A percentile compares a stretch with the other conserved stretches of the same genome.
Conservation (phyloP, 1,139 yeast species). For the Suhomyces ambrosiae region DNA sequence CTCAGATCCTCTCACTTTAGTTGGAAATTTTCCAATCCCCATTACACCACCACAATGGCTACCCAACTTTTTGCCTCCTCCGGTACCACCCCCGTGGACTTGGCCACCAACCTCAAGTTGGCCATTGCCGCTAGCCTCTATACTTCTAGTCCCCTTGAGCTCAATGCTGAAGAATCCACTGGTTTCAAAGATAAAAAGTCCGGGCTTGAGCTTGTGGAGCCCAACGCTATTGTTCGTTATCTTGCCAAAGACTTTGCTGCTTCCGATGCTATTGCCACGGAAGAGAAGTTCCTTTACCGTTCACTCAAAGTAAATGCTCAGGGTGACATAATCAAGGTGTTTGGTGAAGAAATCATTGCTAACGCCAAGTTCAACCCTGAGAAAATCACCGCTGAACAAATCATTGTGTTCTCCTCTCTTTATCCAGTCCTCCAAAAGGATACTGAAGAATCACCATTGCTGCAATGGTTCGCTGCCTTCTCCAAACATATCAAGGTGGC, state of each 20-base stretch:
- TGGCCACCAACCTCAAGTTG: constrained; percentile 61
- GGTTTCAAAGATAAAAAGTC: constrained; percentile 38
- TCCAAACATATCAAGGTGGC: constrained; percentile 36
- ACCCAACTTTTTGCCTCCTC: constrained; percentile 17
- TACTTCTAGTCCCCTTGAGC: constrained; percentile 27
- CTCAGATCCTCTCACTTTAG: too few species aligned
- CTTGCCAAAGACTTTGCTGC: constrained; percentile 50
- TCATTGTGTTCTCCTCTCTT: constrained; percentile 47
- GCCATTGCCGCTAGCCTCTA: constrained; percentile 53
- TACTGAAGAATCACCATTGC: constrained; percentile 11
- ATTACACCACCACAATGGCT: constrained; percentile 2
- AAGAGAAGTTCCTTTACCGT: constrained; percentile 30
- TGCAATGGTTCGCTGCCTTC: constrained; percentile 48
- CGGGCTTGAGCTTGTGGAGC: constrained; percentile 62
- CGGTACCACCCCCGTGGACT: constrained; percentile 29
- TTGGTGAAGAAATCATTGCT: constrained; percentile 11
- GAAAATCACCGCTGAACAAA: constrained; percentile 41
- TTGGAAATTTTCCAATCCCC: too few species aligned
- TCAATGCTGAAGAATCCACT: constrained; percentile 38
- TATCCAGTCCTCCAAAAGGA: constrained; percentile 33
- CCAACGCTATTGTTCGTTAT: constrained; percentile 82
- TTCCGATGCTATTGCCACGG: constrained; percentile 27
- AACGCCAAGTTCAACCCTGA: constrained; percentile 15
- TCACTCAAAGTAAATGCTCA: constrained; percentile 13
- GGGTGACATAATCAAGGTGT: constrained; percentile 2